These are phyloP conservation scores for Crithidia mellificae DNA, from an alignment of 208 protist genomes.

Conservation along the genomic window DNA sequence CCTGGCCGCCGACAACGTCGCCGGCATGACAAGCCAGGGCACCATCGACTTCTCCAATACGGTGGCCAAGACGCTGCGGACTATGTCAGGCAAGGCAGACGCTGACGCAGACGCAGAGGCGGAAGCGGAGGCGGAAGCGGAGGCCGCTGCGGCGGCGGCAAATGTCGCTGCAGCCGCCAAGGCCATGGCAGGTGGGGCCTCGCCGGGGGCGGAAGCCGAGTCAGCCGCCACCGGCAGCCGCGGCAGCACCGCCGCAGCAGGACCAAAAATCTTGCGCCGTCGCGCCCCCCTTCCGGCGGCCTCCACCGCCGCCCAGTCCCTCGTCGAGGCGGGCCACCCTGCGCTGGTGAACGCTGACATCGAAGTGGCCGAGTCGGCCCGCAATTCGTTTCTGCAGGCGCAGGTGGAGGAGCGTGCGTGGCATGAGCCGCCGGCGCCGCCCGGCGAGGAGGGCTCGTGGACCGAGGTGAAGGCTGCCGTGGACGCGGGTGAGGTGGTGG, in stretches of 20 bases:
- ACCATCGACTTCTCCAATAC: constrained; percentile 81
- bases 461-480: constrained; percentile 80
- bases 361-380: constrained; percentile 65
- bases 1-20: constrained; percentile 52
- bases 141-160: background rate
- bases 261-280: constrained; percentile 75
- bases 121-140: background rate
- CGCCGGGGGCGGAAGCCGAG: background rate
- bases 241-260: background rate
- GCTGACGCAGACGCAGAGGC: constrained; percentile 1
- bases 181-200: background rate
- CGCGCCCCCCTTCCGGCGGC: constrained; percentile 64
- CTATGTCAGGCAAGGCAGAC: constrained; percentile 3
- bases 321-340: constrained; percentile 81
- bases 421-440: constrained; percentile 84
- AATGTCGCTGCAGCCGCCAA: background rate
- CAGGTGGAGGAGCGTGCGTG: constrained; percentile 88
- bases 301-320: constrained; percentile 59
- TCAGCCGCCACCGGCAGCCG: background rate
- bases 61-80: constrained; percentile 40
- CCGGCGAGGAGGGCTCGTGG: constrained; percentile 86
- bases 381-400: constrained; percentile 72
- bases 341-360: constrained; percentile 65
- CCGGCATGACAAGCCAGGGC: constrained; percentile 55
- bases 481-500: constrained; percentile 69